Evolutionary conservation across 768 basidiomycete species (phyloP), one percentile per base, ranked within the genome.

Genomic region (Tulasnella calospora): DNA sequence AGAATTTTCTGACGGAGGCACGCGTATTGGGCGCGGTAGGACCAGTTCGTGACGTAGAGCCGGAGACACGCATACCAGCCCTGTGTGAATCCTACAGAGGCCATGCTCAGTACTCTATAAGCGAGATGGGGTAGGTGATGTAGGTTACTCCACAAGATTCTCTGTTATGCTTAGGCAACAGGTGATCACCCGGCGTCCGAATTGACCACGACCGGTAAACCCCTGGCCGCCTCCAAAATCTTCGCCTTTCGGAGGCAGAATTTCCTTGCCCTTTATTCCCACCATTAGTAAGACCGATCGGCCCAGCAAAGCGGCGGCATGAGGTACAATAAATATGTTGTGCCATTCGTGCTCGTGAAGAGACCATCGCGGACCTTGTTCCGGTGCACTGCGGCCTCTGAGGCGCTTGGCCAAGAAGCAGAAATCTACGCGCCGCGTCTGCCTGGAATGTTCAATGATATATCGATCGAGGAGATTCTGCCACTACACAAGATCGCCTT

Each of bases 21-120:
- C 33, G 27, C 19, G 27, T 38, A 79, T 78, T 27, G 79, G 78
- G 7, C 79, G 78, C 27, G 79, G 79, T 40, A 79, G 79, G n/a
- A 67, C 44, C 36, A 78, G 76, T 71, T 5, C 21, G 44, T 74
- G 13, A 74, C 44, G 7, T 44, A 8, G 19, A 38, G 73, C 73
- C 73, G 44, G 47, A 44, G 38, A n/a, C 73, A 74, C 12, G 36
- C 30, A 7, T 55, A 4, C 51, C 8, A 6, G 51, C 51, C n/a
- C 15, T 55, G 51, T 10, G 38, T 3, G 38, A 40, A 40, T 40
- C 38, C 38, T 40, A 40, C 38, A 40, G 38, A 40, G n/a, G n/a
- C n/a, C n/a, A n/a, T n/a, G n/a, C 38, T 10, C 10, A 40, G 38
- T 40, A 10, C 10, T 40, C 10, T 10, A 40, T 40, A 40, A 10